These are phyloP conservation scores for Acanthamoeba lenticulata DNA, from an alignment of 208 protist genomes.

Conservation along the genomic window DNA sequence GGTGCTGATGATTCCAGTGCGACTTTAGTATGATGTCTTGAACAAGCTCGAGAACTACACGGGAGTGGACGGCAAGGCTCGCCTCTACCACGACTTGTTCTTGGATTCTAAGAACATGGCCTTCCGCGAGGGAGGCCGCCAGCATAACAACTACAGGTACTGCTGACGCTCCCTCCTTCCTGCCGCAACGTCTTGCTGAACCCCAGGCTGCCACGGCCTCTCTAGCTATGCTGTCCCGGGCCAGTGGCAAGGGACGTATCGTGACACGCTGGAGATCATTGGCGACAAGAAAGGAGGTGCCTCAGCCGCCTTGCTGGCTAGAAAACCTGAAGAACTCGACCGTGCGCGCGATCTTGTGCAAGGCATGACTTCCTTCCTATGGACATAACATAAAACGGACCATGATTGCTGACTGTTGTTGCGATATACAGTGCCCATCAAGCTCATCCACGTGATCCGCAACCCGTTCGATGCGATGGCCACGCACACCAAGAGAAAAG, in stretches of 20 bases:
- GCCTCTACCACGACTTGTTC: neutral
- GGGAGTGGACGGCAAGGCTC: neutral
- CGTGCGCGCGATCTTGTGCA: neutral
- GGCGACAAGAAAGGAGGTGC: conserved; percentile 26
- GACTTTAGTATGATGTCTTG: neutral
- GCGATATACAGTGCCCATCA: neutral
- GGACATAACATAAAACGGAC: neutral
- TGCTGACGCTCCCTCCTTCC: neutral
- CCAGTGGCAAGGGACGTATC: conserved; percentile 5
- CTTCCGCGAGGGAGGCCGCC: conserved; percentile 23
- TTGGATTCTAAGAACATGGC: neutral
- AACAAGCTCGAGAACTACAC: neutral
- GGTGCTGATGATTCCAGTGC: neutral
- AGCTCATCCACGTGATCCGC: neutral
- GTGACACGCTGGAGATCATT: neutral
- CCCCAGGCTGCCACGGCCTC: neutral
- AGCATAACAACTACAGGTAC: conserved; percentile 37
- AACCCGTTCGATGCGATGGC: conserved; percentile 15
- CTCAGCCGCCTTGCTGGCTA: neutral
- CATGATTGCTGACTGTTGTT: neutral
- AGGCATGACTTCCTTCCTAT: neutral
- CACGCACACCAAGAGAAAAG: conserved; percentile 22
- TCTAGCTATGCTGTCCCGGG: neutral
- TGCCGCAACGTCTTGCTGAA: too few species aligned
- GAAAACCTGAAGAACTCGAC: neutral